Evolutionary conservation across 257 asterid genomes (phyloP).

Genomic region (Nicotiana noctiflora): DNA sequence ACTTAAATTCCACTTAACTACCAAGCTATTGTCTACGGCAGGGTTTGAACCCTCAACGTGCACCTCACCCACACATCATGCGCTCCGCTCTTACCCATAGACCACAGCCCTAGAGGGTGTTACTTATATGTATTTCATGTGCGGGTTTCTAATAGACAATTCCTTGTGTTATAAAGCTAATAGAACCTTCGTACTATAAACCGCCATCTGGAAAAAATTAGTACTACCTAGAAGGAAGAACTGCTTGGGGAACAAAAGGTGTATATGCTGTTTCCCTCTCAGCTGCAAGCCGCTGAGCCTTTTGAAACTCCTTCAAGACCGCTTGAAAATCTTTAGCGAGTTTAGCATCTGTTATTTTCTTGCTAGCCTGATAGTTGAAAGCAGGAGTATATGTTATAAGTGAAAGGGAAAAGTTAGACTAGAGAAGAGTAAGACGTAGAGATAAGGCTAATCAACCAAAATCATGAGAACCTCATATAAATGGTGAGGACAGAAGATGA

Average conservation of each 20-base stretch:
- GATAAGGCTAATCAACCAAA: background rate
- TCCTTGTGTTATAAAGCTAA: background rate
- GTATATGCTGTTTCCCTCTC: constrained; percentile 77
- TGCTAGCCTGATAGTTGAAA: constrained; percentile 45
- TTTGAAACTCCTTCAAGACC: constrained; percentile 30
- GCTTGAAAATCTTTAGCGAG: constrained; percentile 63
- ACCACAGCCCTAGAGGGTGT: background rate
- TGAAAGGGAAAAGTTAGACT: background rate
- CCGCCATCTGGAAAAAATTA: constrained; percentile 8
- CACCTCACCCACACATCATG: background rate
- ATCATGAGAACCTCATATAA: background rate
- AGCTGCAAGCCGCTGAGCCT: constrained; percentile 64
- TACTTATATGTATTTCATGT: background rate
- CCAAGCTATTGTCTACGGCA: background rate
- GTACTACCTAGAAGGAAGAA: constrained; percentile 50
- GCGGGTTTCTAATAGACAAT: background rate
- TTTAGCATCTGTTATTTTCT: constrained; percentile 10
- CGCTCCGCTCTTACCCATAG: background rate
- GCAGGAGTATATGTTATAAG: background rate
- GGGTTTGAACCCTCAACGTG: background rate
- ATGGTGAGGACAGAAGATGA: background rate
- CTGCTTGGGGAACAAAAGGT: constrained; percentile 54
- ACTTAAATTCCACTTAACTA: background rate
- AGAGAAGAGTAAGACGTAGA: background rate
- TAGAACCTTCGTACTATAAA: background rate